These are phyloP conservation scores for Cenchrus purpureus DNA, from an alignment of 176 grass and related monocot species.

Conservation along the genomic window DNA sequence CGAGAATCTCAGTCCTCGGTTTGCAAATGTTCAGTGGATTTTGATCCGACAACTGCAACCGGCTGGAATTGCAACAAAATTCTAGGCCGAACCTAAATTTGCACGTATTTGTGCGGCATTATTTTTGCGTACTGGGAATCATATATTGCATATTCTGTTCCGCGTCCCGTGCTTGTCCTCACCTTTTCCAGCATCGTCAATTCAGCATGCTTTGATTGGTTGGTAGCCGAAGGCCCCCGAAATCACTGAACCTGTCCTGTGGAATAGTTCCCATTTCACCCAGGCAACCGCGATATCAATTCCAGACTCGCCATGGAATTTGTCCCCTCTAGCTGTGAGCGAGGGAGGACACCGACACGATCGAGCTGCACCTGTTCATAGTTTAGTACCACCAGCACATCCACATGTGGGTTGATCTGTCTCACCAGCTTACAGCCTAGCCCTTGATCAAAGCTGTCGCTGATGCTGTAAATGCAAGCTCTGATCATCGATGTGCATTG, in stretches of 20 bases:
- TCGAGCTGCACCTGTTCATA: constrained; percentile 13
- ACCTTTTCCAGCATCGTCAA: neutral
- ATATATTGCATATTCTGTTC: neutral
- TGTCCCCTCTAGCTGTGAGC: neutral
- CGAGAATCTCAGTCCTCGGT: neutral
- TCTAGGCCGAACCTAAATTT: neutral
- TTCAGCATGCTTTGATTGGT: neutral
- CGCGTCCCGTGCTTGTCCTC: neutral
- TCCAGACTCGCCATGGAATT: neutral
- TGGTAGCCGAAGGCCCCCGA: neutral
- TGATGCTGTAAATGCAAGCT: neutral
- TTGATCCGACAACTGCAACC: neutral
- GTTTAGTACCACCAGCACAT: neutral
- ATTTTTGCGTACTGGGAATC: neutral
- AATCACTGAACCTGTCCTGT: neutral
- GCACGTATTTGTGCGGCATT: neutral
- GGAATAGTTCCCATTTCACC: neutral
- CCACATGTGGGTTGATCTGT: constrained; percentile 15
- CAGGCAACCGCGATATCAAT: neutral
- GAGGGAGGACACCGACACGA: constrained; percentile 29
- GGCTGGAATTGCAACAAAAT: neutral
- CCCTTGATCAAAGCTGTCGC: constrained; percentile 26
- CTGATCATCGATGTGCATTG: neutral
- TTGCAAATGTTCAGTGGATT: neutral
- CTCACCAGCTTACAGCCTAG: constrained; percentile 15